Conservation (phyloP, 345 rosid genomes). For the Murraya koenigii region DNA sequence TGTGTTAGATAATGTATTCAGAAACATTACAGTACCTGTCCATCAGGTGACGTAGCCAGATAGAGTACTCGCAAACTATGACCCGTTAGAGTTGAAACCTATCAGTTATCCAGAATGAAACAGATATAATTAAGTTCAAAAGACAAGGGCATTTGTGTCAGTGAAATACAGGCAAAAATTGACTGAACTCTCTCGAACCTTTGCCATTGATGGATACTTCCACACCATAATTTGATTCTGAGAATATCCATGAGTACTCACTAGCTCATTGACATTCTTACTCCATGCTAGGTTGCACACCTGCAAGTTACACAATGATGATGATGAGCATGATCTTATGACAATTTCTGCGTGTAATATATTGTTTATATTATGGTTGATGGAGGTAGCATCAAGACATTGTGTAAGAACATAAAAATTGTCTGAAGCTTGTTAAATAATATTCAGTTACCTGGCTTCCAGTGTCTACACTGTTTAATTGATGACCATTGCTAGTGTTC, state of each 20-base stretch:
- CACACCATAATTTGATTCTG: constrained; percentile 98
- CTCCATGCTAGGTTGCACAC: constrained; percentile 98
- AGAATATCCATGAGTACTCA: constrained; percentile 96
- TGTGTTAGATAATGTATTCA: background rate
- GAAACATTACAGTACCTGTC: constrained; percentile 47
- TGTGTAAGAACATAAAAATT: background rate
- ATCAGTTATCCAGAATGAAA: constrained; percentile 7
- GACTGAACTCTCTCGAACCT: constrained; percentile 36
- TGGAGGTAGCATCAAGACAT: background rate
- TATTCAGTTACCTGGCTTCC: constrained; percentile 71
- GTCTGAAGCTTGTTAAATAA: background rate
- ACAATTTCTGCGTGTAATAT: background rate
- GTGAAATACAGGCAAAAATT: background rate
- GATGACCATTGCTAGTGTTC: constrained; percentile 92
- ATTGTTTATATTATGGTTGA: background rate
- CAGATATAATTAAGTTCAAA: background rate
- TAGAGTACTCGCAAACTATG: constrained; percentile 94
- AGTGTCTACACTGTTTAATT: constrained; percentile 78
- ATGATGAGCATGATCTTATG: background rate
- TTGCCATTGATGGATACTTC: constrained; percentile 92
- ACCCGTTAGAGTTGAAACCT: constrained; percentile 90
- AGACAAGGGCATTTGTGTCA: background rate
- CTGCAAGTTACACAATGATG: constrained; percentile 19
- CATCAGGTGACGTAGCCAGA: constrained; percentile 90
- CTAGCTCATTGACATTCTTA: constrained; percentile 93